Evolutionary conservation across 1,284 basidiomycete genomes (phyloP).

Genomic region (Malassezia arunalokei): DNA sequence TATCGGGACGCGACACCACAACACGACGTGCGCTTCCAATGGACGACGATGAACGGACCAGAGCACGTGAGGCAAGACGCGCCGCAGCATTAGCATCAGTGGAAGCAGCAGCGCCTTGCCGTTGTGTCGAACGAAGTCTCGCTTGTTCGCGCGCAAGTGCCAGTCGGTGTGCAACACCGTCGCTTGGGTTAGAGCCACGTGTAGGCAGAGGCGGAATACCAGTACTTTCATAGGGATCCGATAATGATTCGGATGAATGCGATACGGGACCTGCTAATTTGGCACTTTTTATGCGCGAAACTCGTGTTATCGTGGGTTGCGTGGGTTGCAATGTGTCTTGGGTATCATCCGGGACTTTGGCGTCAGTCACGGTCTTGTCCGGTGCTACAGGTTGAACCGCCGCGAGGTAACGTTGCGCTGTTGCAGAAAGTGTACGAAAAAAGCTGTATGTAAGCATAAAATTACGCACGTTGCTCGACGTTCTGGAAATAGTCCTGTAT

Average conservation of each 20-base stretch:
- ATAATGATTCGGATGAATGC: not conserved
- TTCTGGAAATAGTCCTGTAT: conserved; percentile 48
- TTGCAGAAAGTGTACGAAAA: conserved; percentile 1
- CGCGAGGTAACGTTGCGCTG: conserved; percentile 9
- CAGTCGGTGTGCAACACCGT: conserved; percentile 14
- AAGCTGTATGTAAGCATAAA: conserved; percentile 19
- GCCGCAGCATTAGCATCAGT: not conserved
- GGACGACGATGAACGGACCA: conserved; percentile 3
- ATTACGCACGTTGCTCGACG: conserved; percentile 47
- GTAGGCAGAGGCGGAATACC: conserved; percentile 3
- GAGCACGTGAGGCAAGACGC: conserved; percentile 2
- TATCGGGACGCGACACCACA: not conserved
- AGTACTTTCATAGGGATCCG: not conserved
- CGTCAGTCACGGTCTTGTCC: not conserved
- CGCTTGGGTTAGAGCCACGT: conserved; percentile 6
- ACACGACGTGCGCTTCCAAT: conserved; percentile 7
- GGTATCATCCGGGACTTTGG: not conserved
- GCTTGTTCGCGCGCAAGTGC: conserved; percentile 13
- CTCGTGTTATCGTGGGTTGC: not conserved
- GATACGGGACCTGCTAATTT: not conserved
- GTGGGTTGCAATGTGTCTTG: not conserved
- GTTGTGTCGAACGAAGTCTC: not conserved
- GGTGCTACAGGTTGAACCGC: not conserved
- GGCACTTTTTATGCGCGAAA: not conserved
- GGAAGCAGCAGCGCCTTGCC: not conserved